phyloP scores from a whole-genome alignment of 1,284 basidiomycete genomes.

The Ganoderma meredithae region DNA sequence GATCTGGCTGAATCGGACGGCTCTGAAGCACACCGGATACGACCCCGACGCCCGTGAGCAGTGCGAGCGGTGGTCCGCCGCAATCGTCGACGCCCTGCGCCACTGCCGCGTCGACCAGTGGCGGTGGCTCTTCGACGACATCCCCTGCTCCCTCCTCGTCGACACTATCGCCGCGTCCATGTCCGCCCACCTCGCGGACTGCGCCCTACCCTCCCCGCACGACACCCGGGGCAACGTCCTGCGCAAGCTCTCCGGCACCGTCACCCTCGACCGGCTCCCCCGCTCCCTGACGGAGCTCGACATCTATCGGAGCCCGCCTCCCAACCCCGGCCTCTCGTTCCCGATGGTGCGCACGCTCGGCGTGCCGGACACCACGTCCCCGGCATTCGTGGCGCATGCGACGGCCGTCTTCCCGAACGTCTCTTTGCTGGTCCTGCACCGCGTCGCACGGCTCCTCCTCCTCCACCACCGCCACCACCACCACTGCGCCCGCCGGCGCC shows the following conservation, averaged over 20 bases:
- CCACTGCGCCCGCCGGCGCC: too few relatives aligned
- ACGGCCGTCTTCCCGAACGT: neutral
- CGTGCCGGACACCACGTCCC: too few relatives aligned
- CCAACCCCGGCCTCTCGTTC: neutral
- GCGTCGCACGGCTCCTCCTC: too few relatives aligned
- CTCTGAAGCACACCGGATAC: neutral
- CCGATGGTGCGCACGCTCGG: too few relatives aligned
- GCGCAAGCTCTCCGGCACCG: neutral
- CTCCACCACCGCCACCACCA: too few relatives aligned
- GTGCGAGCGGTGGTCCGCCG: neutral
- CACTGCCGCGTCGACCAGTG: constrained; percentile 6
- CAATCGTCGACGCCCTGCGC: neutral
- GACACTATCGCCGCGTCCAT: neutral
- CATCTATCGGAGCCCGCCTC: too few relatives aligned
- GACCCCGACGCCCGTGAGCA: too few relatives aligned
- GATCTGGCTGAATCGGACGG: too few relatives aligned
- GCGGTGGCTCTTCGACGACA: neutral
- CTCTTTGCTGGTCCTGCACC: neutral
- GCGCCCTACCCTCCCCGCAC: neutral
- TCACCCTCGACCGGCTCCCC: too few relatives aligned
- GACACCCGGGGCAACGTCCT: neutral
- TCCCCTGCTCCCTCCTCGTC: neutral
- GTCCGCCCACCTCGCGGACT: neutral
- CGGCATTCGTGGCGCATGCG: neutral
- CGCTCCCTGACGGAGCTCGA: too few relatives aligned